Conservation (phyloP, 2,329 filamentous ascomycete species). For the Alternaria postmessia region DNA sequence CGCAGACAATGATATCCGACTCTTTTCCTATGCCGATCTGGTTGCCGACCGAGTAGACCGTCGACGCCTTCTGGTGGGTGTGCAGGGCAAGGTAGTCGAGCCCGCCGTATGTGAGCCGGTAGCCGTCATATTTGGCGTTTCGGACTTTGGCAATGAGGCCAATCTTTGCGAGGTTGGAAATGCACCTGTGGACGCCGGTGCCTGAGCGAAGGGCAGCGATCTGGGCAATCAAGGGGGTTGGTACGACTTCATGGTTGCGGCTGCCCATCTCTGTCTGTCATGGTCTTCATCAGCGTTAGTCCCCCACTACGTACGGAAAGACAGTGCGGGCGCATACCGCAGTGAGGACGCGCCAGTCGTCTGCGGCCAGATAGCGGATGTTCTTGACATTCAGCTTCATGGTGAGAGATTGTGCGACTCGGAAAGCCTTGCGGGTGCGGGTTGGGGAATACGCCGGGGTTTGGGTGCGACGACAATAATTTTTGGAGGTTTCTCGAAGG, state of each 20-base stretch:
- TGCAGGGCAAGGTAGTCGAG: constrained; percentile 97
- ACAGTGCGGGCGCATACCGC: constrained; percentile 66
- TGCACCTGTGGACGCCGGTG: constrained; percentile 82
- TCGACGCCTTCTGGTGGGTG: constrained; percentile 79
- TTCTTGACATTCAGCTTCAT: constrained; percentile 98
- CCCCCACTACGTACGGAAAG: constrained; percentile 33
- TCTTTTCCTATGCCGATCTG: constrained; percentile 97
- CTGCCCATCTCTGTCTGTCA: constrained; percentile 87
- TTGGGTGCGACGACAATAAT: constrained; percentile 19
- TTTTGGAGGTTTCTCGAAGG: constrained; percentile 36
- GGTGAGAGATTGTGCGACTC: constrained; percentile 16
- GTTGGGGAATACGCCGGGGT: not conserved
- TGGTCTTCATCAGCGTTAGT: constrained; percentile 48
- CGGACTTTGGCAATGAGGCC: constrained; percentile 91
- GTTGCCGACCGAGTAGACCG: constrained; percentile 90
- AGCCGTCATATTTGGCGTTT: constrained; percentile 97
- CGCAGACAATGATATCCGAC: constrained; percentile 95
- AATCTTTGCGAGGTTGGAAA: constrained; percentile 89
- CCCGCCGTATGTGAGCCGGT: constrained; percentile 94
- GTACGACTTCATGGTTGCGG: constrained; percentile 96
- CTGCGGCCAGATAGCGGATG: constrained; percentile 87
- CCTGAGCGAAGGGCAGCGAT: constrained; percentile 77
- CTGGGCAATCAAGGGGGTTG: constrained; percentile 85
- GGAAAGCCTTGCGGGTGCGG: constrained; percentile 3
- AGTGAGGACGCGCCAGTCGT: constrained; percentile 95